Conservation (phyloP, 192 early-diverging fungal species). For the Rhizophagus clarus region DNA sequence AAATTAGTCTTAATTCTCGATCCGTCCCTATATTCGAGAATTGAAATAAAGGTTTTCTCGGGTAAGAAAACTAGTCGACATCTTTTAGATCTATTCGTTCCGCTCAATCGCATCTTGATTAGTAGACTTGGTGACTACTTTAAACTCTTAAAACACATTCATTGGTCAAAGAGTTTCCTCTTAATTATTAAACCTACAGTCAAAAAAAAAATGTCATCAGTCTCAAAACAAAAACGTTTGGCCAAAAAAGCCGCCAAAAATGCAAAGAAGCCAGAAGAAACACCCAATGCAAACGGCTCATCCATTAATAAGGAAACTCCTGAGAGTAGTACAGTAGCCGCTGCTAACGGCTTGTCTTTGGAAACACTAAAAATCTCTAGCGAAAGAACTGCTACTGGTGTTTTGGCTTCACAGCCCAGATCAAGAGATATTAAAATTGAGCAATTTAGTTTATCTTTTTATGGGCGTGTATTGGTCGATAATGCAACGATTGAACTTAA, state of each 20-base stretch:
- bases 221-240: constrained; percentile 80
- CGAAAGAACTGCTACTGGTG: constrained; percentile 89
- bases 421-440: constrained; percentile 98
- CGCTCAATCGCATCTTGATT: background rate
- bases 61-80: background rate
- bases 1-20: background rate
- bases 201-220: constrained; percentile 45
- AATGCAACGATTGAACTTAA: constrained; percentile 97
- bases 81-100: background rate
- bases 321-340: constrained; percentile 6
- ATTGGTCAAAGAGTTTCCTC: background rate
- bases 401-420: constrained; percentile 84
- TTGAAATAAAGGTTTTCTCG: background rate
- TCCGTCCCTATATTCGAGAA: background rate
- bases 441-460: constrained; percentile 89
- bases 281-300: constrained; percentile 40
- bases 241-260: constrained; percentile 72
- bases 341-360: constrained; percentile 51
- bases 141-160: background rate
- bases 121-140: background rate
- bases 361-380: constrained; percentile 65
- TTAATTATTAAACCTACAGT: background rate
- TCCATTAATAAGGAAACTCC: constrained; percentile 38
- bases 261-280: constrained; percentile 34
- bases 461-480: constrained; percentile 91